Base-by-base conservation (phyloP, 2,329 filamentous ascomycete genomes). In the Aspergillus alliaceus region DNA sequence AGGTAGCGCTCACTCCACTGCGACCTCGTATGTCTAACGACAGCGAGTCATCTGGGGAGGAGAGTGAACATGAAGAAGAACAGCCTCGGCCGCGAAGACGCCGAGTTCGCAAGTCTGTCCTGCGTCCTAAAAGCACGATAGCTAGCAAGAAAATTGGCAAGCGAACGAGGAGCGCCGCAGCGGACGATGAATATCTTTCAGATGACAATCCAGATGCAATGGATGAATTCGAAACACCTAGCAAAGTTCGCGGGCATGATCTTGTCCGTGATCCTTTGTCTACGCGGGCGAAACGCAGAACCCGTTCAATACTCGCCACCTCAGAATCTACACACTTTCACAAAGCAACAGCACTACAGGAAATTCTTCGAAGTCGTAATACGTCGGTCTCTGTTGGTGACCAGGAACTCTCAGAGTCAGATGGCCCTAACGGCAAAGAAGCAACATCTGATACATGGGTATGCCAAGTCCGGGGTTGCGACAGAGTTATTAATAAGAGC, bases 61-160 rank as follows among this genome's bases (percentile, higher is more conserved):
- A 71, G 31, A 66, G 64, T 6, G 67, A 72, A 6, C 59, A 62
- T 12, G 63, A 68, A 24, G 54, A 56, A 34, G 65, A 66, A 47
- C 57, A 66, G 25, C 61, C 65, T 32, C 62, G 63, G 42, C 59
- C 57, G 14, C 60, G 66, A 50, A 65, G 66, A 57, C 64, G 69
- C 31, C 66, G 73, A 53, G 69, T 71, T 32, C 71, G 72, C 53
- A 79, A 78, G 63, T 80, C 77, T 2, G 73, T 80, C 3, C 68
- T 80, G 12, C 75, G 77, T 6, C 77, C 77, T 1, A 79, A 76
- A 52, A 70, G 66, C 52, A 67, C 71, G 4, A 62, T 74, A 18
- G 77, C 77, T 11, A 68, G 69, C 2, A 77, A 76, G 57, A 66
- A 72, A 42, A 73, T 72, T 22, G 75, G 76, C 37, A 79, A 78